A percentile compares a stretch with the other conserved stretches of the same genome.
Conservation (phyloP, 768 basidiomycete genomes). For the Daedalea quercina region DNA sequence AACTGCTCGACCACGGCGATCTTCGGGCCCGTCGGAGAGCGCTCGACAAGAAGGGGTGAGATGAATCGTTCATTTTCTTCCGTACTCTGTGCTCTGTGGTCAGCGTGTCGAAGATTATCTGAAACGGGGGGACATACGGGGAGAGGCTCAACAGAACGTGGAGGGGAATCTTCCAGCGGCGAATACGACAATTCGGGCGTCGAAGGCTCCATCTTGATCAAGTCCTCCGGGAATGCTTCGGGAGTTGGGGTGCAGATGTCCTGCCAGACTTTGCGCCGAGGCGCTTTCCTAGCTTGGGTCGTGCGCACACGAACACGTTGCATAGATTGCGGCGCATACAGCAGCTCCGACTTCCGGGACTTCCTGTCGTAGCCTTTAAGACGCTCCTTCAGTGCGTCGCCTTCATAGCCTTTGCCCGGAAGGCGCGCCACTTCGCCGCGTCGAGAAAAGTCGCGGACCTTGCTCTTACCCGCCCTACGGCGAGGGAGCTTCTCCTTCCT, state of each 20-base stretch:
- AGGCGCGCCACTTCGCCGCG: conserved; percentile 33
- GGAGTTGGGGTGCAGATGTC: neutral
- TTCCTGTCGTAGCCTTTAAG: conserved; percentile 4
- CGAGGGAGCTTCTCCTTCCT: conserved; percentile 17
- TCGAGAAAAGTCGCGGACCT: conserved; percentile 27
- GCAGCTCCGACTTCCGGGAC: no score
- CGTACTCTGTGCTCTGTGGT: no score
- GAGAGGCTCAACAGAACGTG: neutral
- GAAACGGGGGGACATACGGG: neutral
- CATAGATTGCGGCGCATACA: no score
- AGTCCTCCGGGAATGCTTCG: neutral
- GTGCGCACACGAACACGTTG: neutral
- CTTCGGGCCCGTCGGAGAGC: no score
- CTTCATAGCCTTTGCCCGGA: conserved; percentile 27
- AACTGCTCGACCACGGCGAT: no score
- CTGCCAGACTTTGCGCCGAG: neutral
- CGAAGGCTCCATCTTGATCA: no score
- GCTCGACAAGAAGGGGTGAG: no score
- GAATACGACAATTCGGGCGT: no score
- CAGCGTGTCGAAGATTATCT: no score
- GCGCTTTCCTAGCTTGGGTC: no score
- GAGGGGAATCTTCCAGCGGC: neutral
- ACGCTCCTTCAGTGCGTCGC: conserved; percentile 21
- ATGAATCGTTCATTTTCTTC: no score
- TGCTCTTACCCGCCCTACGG: conserved; percentile 27